Evolutionary conservation across 352 stramenopile species (phyloP).

Genomic region (Phytophthora litchii): DNA sequence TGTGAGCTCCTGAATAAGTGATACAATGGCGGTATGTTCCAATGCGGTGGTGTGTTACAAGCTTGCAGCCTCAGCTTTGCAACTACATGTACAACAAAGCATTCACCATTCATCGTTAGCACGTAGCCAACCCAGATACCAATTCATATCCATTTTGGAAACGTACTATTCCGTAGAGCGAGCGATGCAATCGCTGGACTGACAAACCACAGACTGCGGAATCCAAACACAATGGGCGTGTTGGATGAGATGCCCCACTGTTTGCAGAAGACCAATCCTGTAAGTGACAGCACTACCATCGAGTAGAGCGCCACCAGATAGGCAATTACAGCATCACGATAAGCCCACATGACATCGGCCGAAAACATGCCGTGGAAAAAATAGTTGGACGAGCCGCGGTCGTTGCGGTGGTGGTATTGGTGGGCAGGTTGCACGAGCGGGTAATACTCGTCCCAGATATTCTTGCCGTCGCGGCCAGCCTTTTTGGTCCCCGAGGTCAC

Average conservation of each 20-base stretch:
- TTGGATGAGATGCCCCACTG: conserved; percentile 68
- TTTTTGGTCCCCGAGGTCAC: conserved; percentile 21
- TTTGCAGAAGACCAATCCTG: conserved; percentile 85
- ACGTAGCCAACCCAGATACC: not conserved
- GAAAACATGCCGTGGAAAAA: conserved; percentile 91
- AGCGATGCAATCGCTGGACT: conserved; percentile 74
- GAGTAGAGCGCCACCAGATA: conserved; percentile 81
- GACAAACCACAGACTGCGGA: conserved; percentile 72
- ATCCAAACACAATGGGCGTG: conserved; percentile 59
- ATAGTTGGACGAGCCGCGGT: conserved; percentile 76
- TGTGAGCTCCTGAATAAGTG: conserved; percentile 85
- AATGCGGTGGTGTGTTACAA: conserved; percentile 82
- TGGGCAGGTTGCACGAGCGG: conserved; percentile 84
- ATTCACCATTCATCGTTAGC: no score
- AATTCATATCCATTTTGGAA: not conserved
- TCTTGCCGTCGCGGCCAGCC: conserved; percentile 40
- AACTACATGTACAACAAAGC: conserved; percentile 45
- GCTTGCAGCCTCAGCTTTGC: conserved; percentile 70
- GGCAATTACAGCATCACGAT: conserved; percentile 81
- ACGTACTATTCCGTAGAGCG: conserved; percentile 76
- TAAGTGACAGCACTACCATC: conserved; percentile 82
- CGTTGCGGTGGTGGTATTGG: conserved; percentile 81
- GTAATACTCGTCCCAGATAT: conserved; percentile 91
- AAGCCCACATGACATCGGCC: conserved; percentile 85
- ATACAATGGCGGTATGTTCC: conserved; percentile 83